A percentile compares a stretch with the other conserved stretches of the same genome.
Evolutionary conservation across 75 land plant genomes (phyloP).

Genomic region (Cunninghamia lanceolata): DNA sequence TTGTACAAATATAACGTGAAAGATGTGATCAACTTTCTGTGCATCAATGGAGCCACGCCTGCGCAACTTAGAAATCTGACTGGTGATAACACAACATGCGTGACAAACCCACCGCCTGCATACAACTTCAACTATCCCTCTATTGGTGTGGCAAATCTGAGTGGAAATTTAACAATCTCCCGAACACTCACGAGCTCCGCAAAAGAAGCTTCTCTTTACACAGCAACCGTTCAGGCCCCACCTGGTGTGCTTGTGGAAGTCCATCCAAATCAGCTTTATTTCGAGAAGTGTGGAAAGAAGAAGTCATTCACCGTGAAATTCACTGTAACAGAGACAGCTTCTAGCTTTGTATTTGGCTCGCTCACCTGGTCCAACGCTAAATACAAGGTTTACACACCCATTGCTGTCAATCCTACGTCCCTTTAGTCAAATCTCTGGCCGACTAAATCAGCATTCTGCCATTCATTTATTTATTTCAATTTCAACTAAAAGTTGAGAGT

Average conservation of each 20-base stretch:
- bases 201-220: constrained; percentile 24
- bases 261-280: constrained; percentile 32
- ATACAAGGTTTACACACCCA: constrained; percentile 45
- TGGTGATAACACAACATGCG: constrained; percentile 19
- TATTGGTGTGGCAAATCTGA: constrained; percentile 40
- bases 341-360: constrained; percentile 45
- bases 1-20: constrained; percentile 34
- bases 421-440: neutral
- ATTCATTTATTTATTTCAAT: no score
- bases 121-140: constrained; percentile 67
- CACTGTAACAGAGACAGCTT: constrained; percentile 17
- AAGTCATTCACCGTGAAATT: constrained; percentile 39
- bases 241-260: constrained; percentile 41
- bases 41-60: constrained; percentile 40
- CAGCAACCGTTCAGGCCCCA: constrained; percentile 31
- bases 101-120: constrained; percentile 5
- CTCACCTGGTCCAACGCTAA: constrained; percentile 50
- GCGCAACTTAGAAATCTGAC: constrained; percentile 35
- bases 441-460: no score
- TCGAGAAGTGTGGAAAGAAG: constrained; percentile 32
- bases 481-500: no score
- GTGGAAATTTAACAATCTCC: constrained; percentile 27
- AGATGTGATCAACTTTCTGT: constrained; percentile 42
- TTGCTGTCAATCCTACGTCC: constrained; percentile 21
- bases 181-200: constrained; percentile 58